phyloP scores from a whole-genome alignment of 2,329 filamentous ascomycete species.

The Chrysoporthe cubensis region DNA sequence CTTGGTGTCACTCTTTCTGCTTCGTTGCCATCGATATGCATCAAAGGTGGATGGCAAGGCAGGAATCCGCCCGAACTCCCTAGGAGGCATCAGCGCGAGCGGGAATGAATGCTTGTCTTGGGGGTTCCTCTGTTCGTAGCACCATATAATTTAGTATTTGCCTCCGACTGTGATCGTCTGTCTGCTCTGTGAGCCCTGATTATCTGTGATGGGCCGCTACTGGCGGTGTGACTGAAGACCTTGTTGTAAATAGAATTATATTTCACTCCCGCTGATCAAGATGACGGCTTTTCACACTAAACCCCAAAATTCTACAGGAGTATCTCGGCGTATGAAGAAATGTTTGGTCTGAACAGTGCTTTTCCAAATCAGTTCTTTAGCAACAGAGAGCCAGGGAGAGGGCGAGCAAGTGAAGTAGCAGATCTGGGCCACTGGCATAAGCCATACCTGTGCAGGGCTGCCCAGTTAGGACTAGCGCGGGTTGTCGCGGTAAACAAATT shows the following conservation, averaged over 20 bases:
- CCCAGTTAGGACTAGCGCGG: constrained; percentile 22
- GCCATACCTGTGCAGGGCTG: neutral
- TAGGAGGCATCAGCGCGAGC: neutral
- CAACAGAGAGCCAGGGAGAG: neutral
- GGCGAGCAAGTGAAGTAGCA: neutral
- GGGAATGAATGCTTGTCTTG: neutral
- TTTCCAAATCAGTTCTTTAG: neutral
- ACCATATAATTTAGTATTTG: neutral
- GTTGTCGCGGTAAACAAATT: constrained; percentile 24
- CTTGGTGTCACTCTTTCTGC: neutral
- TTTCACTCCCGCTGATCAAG: neutral
- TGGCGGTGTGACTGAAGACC: neutral
- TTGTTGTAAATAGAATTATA: neutral
- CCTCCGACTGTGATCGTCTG: neutral
- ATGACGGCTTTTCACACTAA: neutral
- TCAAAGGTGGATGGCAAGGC: neutral
- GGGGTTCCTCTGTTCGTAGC: neutral
- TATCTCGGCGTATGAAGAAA: neutral
- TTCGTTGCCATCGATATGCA: neutral
- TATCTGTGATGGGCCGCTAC: neutral
- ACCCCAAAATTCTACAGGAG: neutral
- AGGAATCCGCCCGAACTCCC: neutral
- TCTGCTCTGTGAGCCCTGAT: neutral
- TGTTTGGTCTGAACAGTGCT: neutral
- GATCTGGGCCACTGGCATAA: neutral